These are phyloP conservation scores for Nitzschia sp. DNA, from an alignment of 108 stramenopile species.

Conservation along the genomic window DNA sequence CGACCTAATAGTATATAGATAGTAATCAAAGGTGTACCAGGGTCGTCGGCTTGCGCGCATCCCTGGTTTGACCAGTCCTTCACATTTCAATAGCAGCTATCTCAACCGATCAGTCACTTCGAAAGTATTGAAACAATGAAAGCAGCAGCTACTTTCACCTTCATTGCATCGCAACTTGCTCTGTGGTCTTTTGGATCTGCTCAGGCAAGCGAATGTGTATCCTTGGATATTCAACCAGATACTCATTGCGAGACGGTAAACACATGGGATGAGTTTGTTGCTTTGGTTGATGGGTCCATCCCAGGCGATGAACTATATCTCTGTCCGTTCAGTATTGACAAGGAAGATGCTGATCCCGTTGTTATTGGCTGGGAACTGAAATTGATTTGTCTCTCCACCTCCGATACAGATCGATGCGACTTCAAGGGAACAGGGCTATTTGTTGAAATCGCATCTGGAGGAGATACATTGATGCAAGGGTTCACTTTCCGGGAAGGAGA, in stretches of 20 bases:
- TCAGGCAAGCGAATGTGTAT: no score
- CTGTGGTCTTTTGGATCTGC: no score
- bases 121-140: no score
- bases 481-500: slow-evolving; percentile 4
- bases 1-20: no score
- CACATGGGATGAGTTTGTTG: slow-evolving; percentile 13
- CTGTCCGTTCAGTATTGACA: slow-evolving; percentile 14
- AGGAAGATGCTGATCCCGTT: slow-evolving; percentile 6
- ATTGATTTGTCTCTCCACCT: not conserved
- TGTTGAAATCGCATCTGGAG: not conserved
- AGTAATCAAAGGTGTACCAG: no score
- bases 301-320: slow-evolving; percentile 16
- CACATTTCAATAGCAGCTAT: no score
- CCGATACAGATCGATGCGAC: not conserved
- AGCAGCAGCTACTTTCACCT: no score
- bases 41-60: no score
- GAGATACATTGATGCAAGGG: slow-evolving; percentile 7
- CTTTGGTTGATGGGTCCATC: slow-evolving; percentile 3
- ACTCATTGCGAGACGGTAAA: slow-evolving; percentile 1
- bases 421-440: slow-evolving; percentile 3
- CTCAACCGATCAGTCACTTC: no score
- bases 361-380: slow-evolving; percentile 7
- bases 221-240: not conserved
- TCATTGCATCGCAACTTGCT: no score
- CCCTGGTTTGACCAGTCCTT: no score